These are phyloP conservation scores for Colletotrichum sp. DNA, from an alignment of 2,329 filamentous ascomycete species.

Conservation along the genomic window DNA sequence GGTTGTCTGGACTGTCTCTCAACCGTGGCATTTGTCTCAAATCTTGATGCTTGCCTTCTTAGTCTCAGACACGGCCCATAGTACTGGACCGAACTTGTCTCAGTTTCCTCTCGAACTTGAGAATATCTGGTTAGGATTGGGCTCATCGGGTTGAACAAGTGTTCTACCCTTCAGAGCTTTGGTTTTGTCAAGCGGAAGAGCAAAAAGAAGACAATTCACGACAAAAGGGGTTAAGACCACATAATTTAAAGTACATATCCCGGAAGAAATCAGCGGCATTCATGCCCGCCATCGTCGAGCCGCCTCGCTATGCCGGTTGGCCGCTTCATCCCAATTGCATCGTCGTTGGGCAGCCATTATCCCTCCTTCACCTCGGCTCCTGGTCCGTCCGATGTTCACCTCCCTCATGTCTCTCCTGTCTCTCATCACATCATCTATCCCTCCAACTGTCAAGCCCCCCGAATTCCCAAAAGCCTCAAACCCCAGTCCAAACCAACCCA, in stretches of 20 bases:
- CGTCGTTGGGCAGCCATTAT: conserved; percentile 24
- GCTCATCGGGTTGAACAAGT: background rate
- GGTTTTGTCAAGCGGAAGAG: background rate
- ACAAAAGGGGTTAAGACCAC: background rate
- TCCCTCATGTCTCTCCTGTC: background rate
- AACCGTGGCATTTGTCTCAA: background rate
- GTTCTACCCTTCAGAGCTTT: background rate
- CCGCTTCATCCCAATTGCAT: conserved; percentile 5
- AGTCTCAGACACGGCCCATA: background rate
- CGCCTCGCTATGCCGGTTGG: conserved; percentile 8
- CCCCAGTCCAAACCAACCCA: conserved; percentile 12
- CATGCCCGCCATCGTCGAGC: conserved; percentile 10
- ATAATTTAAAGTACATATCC: background rate
- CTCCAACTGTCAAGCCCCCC: background rate
- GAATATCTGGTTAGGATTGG: background rate
- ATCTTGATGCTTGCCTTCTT: background rate
- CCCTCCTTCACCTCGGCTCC: conserved; percentile 5
- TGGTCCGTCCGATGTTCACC: conserved; percentile 6
- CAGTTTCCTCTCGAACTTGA: background rate
- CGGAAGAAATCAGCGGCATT: conserved; percentile 12
- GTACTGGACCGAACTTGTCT: background rate
- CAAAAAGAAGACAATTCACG: background rate
- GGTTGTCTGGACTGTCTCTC: background rate
- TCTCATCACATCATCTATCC: background rate
- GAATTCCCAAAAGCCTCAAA: background rate